Evolutionary conservation across 2,329 filamentous ascomycete species (phyloP), one percentile per base, ranked within the genome.

Genomic region (Claviceps capensis): DNA sequence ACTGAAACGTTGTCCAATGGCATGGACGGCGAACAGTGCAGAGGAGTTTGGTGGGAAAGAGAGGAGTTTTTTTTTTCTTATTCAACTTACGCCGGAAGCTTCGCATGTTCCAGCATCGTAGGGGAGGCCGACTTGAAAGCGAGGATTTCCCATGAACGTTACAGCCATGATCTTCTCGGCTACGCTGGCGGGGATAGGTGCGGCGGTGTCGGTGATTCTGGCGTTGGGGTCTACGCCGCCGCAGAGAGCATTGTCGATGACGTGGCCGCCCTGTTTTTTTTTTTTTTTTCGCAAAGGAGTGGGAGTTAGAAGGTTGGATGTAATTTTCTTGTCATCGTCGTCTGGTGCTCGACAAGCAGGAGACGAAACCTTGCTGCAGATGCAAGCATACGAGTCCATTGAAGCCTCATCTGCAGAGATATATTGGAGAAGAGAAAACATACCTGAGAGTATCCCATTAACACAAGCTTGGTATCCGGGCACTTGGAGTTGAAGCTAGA

Each of bases 131-230:
- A 66, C 63, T 7, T 72, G 67, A 58, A 78, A 77, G 53, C 79
- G 72, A 3, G 82, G 82, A 59, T 82, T 75, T 6, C 81, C 82
- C 73, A 83, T 77, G 62, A 83, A 78, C 57, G 85, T 82, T 14
- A 75, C 78, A 0, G 78, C 82, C 64, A 81, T 82, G 58, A 85
- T 75, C 60, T 74, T 73, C 3, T 65, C 67, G 7, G 81, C 64
- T 3, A 78, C 76, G 5, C 67, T 69, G 0, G 71, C 67, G 2
- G 67, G 69, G 4, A 78, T 62, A 2, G 67, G 66, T 1, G 72
- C 65, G 0, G 69, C 67, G 1, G 73, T 70, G 47, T 69, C 69
- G 1, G 67, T 62, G 54, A 71, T 70, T 26, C 72, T 70, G 48
- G 72, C 63, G 19, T 70, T 72, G 0, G 68, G 61, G 30, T 77